A percentile compares a stretch with the other conserved stretches of the same genome.
phyloP scores from a whole-genome alignment of 352 stramenopile genomes.

The Blastocystis sp. region DNA sequence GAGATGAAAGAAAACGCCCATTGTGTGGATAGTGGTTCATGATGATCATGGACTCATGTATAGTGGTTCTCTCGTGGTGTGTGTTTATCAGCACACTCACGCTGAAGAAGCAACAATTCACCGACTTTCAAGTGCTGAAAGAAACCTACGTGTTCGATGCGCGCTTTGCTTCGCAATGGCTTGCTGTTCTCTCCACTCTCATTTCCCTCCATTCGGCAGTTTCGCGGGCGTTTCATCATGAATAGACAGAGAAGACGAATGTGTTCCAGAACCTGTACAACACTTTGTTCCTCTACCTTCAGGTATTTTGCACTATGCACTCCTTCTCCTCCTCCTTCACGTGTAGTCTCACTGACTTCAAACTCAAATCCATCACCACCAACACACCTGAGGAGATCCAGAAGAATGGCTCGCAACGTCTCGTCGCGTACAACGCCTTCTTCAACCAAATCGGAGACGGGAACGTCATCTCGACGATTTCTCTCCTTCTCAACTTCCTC shows the following conservation, averaged over 20 bases:
- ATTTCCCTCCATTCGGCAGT: not conserved
- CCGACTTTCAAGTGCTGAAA: not conserved
- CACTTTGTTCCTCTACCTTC: not conserved
- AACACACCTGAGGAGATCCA: not conserved
- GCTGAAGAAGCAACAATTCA: constrained; percentile 41
- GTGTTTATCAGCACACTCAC: constrained; percentile 6
- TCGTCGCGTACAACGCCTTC: not conserved
- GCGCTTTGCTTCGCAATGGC: not conserved
- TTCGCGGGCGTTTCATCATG: not conserved
- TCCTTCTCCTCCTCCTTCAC: not conserved
- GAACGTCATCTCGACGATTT: not conserved
- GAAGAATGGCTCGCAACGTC: not conserved
- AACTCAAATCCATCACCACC: constrained; percentile 13
- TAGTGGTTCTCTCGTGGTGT: constrained; percentile 41
- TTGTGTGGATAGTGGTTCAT: not conserved
- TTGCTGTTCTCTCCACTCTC: not conserved
- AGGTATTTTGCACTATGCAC: not conserved
- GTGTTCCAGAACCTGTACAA: not conserved
- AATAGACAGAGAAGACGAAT: not conserved
- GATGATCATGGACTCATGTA: not conserved
- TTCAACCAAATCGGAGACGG: constrained; percentile 2
- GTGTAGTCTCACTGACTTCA: constrained; percentile 11
- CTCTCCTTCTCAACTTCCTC: constrained; percentile 4
- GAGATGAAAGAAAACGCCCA: not conserved
- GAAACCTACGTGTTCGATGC: not conserved